Percentiles rank a stretch among this genome's conserved stretches.
Evolutionary conservation across 148 eudicot genomes (phyloP).

Genomic region (Chenopodium album): DNA sequence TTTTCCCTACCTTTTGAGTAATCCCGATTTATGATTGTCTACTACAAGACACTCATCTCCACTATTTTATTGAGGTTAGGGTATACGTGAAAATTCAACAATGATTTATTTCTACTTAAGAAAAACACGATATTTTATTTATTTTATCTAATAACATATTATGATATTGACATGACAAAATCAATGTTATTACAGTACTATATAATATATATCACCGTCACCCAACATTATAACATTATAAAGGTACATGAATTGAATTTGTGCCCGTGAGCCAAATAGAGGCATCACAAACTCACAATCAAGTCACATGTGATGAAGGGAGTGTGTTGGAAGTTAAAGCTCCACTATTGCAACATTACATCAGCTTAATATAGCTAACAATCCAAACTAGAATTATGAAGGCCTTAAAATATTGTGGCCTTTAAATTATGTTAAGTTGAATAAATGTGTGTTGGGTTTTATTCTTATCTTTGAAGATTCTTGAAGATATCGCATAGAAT

Average conservation of each 20-base stretch:
- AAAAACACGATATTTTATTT: too few species aligned
- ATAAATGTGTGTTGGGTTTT: constrained; percentile 1
- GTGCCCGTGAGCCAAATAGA: neutral
- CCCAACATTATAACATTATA: neutral
- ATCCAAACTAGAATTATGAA: constrained; percentile 20
- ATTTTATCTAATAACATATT: too few species aligned
- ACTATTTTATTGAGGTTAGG: too few species aligned
- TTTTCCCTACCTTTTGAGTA: too few species aligned
- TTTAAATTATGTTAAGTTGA: neutral
- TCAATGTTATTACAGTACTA: neutral
- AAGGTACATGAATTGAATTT: neutral
- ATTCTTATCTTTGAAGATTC: constrained; percentile 13
- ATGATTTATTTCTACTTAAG: too few species aligned
- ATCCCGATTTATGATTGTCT: too few species aligned
- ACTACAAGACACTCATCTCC: too few species aligned
- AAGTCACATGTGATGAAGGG: constrained; percentile 15
- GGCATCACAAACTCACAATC: constrained; percentile 15
- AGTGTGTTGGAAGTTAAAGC: constrained; percentile 21
- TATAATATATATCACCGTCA: neutral
- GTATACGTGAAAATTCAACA: too few species aligned
- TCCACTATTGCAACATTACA: constrained; percentile 19
- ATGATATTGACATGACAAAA: neutral
- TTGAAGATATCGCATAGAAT: neutral
- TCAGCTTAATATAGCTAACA: constrained; percentile 8
- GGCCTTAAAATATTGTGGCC: neutral